phyloP scores from a whole-genome alignment of 768 basidiomycete species.

The Leccinum sublutescens region DNA sequence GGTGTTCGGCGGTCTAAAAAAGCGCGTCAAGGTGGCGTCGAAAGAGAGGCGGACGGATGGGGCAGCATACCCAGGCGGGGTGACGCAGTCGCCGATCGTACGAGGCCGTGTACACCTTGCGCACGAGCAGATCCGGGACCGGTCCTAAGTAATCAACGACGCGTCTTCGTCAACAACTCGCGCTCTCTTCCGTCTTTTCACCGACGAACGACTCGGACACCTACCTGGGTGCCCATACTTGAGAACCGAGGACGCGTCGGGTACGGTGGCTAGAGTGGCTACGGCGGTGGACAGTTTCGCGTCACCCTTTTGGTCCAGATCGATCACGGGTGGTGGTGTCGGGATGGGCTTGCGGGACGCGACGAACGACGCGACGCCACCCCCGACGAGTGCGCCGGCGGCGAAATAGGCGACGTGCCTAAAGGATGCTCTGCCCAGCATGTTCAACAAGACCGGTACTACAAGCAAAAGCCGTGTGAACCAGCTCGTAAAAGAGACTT shows the following conservation, averaged over 20 bases:
- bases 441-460: conserved; percentile 13
- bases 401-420: conserved; percentile 76
- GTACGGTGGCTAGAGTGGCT: conserved; percentile 1
- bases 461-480: background rate
- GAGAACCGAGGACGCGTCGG: conserved; percentile 42
- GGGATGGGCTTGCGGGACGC: conserved; percentile 32
- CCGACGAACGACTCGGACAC: conserved; percentile 1
- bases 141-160: conserved; percentile 55
- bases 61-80: conserved; percentile 79
- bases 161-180: conserved; percentile 2
- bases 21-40: background rate
- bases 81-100: conserved; percentile 91
- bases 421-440: conserved; percentile 44
- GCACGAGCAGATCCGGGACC: conserved; percentile 71
- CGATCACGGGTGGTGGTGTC: conserved; percentile 37
- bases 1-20: conserved; percentile 87
- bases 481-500: background rate
- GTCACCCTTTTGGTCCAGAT: conserved; percentile 44
- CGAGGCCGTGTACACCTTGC: conserved; percentile 82
- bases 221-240: conserved; percentile 38
- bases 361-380: conserved; percentile 60
- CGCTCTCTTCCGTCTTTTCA: too few species aligned
- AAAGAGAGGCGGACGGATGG: too few species aligned
- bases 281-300: conserved; percentile 40
- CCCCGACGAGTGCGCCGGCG: conserved; percentile 78